A percentile compares a stretch with the other conserved stretches of the same genome.
These are phyloP conservation scores for Clarireedia homoeocarpa DNA, from an alignment of 2,329 filamentous ascomycete genomes.

Conservation along the genomic window DNA sequence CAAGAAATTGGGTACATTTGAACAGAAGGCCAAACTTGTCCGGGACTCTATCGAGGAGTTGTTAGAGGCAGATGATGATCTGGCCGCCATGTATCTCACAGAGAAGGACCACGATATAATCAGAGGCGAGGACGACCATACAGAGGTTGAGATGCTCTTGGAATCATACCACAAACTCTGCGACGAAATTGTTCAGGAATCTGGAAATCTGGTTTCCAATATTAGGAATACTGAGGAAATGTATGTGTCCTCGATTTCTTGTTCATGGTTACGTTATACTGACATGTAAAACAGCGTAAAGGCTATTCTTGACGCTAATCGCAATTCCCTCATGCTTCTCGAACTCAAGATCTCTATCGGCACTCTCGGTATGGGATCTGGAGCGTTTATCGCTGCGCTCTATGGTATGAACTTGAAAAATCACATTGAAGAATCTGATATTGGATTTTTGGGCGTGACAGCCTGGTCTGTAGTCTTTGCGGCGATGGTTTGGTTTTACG, in stretches of 20 bases:
- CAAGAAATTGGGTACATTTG: conserved; percentile 92
- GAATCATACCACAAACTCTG: conserved; percentile 98
- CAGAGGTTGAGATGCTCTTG: conserved; percentile 92
- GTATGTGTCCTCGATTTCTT: conserved; percentile 42
- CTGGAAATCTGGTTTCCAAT: conserved; percentile 83
- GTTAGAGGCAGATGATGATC: conserved; percentile 90
- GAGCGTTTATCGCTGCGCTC: conserved; percentile 94
- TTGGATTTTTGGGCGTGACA: conserved; percentile 76
- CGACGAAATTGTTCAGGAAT: conserved; percentile 95
- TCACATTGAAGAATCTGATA: conserved; percentile 89
- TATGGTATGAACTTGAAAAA: conserved; percentile 99
- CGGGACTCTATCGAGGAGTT: conserved; percentile 92
- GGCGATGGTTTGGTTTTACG: conserved; percentile 72
- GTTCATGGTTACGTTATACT: background rate
- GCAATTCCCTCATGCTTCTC: conserved; percentile 94
- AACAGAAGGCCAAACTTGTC: conserved; percentile 91
- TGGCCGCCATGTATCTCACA: conserved; percentile 90
- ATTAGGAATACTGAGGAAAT: conserved; percentile 99
- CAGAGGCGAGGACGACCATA: conserved; percentile 77
- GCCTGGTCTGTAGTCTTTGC: conserved; percentile 64
- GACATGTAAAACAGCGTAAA: conserved; percentile 56
- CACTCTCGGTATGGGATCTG: conserved; percentile 87
- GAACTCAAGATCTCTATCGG: conserved; percentile 95
- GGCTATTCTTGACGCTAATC: conserved; percentile 94
- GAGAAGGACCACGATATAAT: conserved; percentile 72